Evolutionary conservation across 768 basidiomycete genomes (phyloP).

Genomic region (Tulasnella sp.): DNA sequence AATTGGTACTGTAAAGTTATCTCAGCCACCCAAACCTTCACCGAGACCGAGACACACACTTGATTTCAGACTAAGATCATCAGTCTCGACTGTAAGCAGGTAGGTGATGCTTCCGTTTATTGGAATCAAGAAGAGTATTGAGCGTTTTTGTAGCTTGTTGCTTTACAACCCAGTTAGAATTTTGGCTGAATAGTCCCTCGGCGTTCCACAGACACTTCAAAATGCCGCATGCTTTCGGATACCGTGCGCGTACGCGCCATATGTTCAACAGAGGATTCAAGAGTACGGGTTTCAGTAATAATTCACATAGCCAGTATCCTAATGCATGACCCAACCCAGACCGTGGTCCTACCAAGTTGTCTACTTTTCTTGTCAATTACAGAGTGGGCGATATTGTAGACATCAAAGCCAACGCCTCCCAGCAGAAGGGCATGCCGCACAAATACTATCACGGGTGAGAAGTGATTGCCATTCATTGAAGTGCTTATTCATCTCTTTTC

Average conservation of each 20-base stretch:
- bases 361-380: conserved; percentile 89
- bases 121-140: no score
- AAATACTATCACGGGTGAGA: conserved; percentile 95
- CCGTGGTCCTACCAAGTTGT: conserved; percentile 78
- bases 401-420: conserved; percentile 97
- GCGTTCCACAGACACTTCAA: conserved; percentile 17
- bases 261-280: conserved; percentile 99
- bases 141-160: no score
- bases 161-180: no score
- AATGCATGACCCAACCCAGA: conserved; percentile 33
- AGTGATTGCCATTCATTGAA: no score
- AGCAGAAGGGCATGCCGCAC: conserved; percentile 99
- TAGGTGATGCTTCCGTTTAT: no score
- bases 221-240: conserved; percentile 99
- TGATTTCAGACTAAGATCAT: no score
- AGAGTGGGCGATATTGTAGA: conserved; percentile 97
- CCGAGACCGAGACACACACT: no score
- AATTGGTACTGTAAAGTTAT: no score
- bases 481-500: conserved; percentile 7
- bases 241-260: conserved; percentile 99
- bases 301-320: conserved; percentile 22
- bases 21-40: background rate
- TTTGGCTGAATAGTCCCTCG: background rate
- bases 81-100: no score
- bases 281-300: conserved; percentile 54